Percentiles rank a stretch among this genome's conserved stretches.
These are phyloP conservation scores for Conticribra guillardii DNA, from an alignment of 108 stramenopile genomes.

Conservation along the genomic window DNA sequence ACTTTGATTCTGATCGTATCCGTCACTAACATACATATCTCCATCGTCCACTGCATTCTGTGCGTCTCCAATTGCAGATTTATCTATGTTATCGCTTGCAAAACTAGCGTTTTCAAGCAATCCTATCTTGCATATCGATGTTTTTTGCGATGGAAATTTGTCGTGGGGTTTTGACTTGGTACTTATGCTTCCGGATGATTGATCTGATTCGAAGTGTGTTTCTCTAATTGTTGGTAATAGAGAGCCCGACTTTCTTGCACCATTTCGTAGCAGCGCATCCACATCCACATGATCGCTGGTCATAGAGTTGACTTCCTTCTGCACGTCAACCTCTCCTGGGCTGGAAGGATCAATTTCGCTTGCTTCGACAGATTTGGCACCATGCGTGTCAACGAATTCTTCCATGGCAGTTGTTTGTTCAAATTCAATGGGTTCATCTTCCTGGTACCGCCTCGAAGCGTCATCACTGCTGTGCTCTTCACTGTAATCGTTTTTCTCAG, in stretches of 20 bases:
- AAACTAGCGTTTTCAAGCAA: conserved; percentile 11
- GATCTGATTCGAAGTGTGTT: neutral
- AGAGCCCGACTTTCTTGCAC: neutral
- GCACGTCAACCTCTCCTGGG: neutral
- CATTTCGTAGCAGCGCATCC: conserved; percentile 9
- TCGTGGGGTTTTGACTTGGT: neutral
- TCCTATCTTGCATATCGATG: too few relatives aligned
- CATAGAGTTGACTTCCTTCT: conserved; percentile 6
- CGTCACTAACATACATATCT: neutral
- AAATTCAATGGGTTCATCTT: too few relatives aligned
- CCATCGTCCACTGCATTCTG: neutral
- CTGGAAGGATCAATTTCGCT: neutral
- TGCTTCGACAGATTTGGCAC: neutral
- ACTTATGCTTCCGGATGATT: neutral
- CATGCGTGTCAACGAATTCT: too few relatives aligned
- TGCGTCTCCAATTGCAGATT: conserved; percentile 1
- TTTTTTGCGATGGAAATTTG: neutral
- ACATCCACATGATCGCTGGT: conserved; percentile 25
- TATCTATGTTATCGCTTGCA: conserved; percentile 3
- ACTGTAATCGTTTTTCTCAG: neutral
- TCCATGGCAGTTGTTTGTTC: too few relatives aligned
- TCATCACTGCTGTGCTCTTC: too few relatives aligned
- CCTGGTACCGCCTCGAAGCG: too few relatives aligned
- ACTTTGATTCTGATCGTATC: conserved; percentile 5
- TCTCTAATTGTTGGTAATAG: conserved; percentile 1